Evolutionary conservation across 2,329 filamentous ascomycete species (phyloP).

Genomic region (Diaporthe helianthi): DNA sequence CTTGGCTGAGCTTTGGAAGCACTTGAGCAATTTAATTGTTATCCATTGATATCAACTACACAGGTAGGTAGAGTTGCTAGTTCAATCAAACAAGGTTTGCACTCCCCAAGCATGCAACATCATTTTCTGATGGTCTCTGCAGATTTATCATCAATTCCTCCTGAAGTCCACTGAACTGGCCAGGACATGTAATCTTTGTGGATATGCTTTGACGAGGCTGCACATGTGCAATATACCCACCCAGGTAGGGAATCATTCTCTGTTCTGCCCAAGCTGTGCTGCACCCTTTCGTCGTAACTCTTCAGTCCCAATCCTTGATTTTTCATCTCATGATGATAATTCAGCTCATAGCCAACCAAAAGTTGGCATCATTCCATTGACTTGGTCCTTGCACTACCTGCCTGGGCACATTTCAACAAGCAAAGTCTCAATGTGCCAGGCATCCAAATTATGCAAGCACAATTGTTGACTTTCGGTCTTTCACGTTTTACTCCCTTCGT

Average conservation of each 20-base stretch:
- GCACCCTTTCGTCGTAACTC: not conserved
- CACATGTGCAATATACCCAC: too few relatives aligned
- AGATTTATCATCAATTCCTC: not conserved
- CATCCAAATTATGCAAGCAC: not conserved
- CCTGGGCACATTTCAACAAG: not conserved
- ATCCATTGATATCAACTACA: too few relatives aligned
- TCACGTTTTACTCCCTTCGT: not conserved
- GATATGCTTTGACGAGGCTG: not conserved
- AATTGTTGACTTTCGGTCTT: too few relatives aligned
- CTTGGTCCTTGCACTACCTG: not conserved
- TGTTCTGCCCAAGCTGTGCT: not conserved
- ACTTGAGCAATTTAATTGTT: too few relatives aligned
- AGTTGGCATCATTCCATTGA: not conserved
- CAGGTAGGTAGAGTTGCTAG: too few relatives aligned
- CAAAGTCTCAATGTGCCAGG: not conserved
- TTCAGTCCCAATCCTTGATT: not conserved
- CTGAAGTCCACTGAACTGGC: not conserved
- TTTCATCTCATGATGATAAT: not conserved
- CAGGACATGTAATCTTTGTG: not conserved
- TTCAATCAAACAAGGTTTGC: too few relatives aligned
- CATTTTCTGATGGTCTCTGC: too few relatives aligned
- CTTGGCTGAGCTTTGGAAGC: not conserved
- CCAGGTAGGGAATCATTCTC: too few relatives aligned
- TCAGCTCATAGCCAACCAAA: not conserved
- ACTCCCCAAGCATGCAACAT: not conserved